Conservation (phyloP, 2,329 filamentous ascomycete genomes). For the Madurella fahalii region DNA sequence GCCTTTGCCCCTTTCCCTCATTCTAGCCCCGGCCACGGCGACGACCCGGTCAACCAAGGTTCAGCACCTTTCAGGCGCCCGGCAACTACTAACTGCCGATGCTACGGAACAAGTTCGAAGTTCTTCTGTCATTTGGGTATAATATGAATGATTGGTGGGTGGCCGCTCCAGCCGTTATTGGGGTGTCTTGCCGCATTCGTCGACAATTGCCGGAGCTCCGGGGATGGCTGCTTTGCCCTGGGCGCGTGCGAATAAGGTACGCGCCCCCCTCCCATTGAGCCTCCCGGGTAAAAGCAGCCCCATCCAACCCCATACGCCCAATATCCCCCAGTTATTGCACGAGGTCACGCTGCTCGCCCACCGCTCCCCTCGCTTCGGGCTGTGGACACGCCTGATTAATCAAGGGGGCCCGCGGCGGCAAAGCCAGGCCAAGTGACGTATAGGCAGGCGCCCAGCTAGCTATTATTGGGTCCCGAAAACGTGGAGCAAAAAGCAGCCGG, state of each 20-base stretch:
- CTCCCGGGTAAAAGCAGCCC: slow-evolving; percentile 19
- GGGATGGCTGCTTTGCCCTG: slow-evolving; percentile 4
- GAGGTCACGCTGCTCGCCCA: slow-evolving; percentile 15
- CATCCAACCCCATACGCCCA: slow-evolving; percentile 12
- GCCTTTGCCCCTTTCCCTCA: neutral
- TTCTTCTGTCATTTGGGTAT: slow-evolving; percentile 25
- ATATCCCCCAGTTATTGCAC: slow-evolving; percentile 12
- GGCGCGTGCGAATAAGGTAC: neutral
- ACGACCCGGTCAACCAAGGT: slow-evolving; percentile 16
- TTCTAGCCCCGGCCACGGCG: neutral
- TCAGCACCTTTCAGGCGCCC: slow-evolving; percentile 11
- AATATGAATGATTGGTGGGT: slow-evolving; percentile 25
- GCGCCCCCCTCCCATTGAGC: slow-evolving; percentile 14
- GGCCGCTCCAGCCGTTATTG: slow-evolving; percentile 13
- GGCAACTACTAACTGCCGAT: slow-evolving; percentile 26
- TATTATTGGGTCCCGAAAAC: slow-evolving; percentile 12
- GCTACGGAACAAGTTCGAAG: slow-evolving; percentile 26
- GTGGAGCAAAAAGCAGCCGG: slow-evolving; percentile 1
- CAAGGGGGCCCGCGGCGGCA: slow-evolving; percentile 2
- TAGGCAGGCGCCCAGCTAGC: slow-evolving; percentile 4
- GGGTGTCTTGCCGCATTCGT: slow-evolving; percentile 15
- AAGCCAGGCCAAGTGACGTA: slow-evolving; percentile 13
- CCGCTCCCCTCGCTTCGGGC: neutral
- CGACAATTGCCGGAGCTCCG: slow-evolving; percentile 26
- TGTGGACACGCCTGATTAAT: neutral